These are phyloP conservation scores for Sparassis latifolia DNA, from an alignment of 1,284 basidiomycete species.

Conservation along the genomic window DNA sequence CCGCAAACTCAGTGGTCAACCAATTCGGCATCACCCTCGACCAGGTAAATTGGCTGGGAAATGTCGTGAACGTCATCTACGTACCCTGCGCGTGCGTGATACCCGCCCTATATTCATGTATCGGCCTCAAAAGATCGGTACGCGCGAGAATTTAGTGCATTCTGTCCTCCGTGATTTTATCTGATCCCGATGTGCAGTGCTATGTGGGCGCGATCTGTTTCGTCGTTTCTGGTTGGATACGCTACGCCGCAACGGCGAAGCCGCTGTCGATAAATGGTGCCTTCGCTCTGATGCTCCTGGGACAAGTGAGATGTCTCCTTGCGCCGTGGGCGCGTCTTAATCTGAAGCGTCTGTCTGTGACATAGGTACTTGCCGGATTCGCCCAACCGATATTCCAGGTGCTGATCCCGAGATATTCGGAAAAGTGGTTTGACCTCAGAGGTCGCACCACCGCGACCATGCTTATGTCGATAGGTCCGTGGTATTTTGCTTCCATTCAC, in stretches of 20 bases:
- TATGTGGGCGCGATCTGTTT: conserved; percentile 2
- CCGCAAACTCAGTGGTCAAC: not conserved
- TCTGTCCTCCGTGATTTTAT: not conserved
- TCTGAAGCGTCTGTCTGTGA: not conserved
- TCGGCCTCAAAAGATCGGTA: conserved; percentile 56
- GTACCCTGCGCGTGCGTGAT: conserved; percentile 53
- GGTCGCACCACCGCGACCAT: conserved; percentile 74
- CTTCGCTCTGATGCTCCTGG: conserved; percentile 60
- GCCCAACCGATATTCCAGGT: conserved; percentile 67
- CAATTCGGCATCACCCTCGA: conserved; percentile 57
- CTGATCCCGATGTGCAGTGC: conserved; percentile 1
- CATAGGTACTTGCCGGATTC: conserved; percentile 44
- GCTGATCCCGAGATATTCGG: conserved; percentile 61
- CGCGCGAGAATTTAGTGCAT: conserved; percentile 14
- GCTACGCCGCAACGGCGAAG: conserved; percentile 60
- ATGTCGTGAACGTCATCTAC: conserved; percentile 54
- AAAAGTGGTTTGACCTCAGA: conserved; percentile 69
- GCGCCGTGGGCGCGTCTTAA: not conserved
- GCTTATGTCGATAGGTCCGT: conserved; percentile 60
- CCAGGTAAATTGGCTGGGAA: conserved; percentile 74
- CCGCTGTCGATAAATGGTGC: conserved; percentile 41
- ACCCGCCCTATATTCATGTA: conserved; percentile 48
- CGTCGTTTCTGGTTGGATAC: conserved; percentile 54
- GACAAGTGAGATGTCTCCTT: conserved; percentile 44
- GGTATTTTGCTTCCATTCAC: too few relatives aligned